Percentiles rank a stretch among this genome's conserved stretches.
Evolutionary conservation across 768 basidiomycete species (phyloP).

Genomic region (Mycena rosella): DNA sequence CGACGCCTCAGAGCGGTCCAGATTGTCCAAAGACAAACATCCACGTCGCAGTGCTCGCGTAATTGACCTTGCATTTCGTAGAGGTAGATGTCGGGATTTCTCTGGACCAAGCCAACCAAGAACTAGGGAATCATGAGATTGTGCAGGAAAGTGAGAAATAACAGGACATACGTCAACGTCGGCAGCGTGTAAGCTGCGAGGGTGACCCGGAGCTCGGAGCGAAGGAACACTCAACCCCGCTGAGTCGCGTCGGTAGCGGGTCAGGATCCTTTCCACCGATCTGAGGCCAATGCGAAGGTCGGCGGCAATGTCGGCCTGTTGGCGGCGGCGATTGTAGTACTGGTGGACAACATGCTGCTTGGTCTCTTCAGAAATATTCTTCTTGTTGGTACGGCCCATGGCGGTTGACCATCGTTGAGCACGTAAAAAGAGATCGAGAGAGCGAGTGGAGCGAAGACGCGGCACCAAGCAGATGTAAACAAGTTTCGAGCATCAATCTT

Average conservation of each 20-base stretch:
- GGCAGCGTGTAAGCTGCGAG: neutral
- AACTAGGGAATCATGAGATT: slow-evolving; percentile 26
- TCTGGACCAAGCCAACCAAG: slow-evolving; percentile 35
- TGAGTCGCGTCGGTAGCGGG: neutral
- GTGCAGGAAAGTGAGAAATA: neutral
- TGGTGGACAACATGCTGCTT: slow-evolving; percentile 11
- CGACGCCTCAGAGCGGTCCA: slow-evolving; percentile 29
- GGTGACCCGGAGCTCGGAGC: slow-evolving; percentile 5
- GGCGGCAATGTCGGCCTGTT: slow-evolving; percentile 9
- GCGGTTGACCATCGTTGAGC: neutral
- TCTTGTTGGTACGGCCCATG: slow-evolving; percentile 13
- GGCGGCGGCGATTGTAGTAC: neutral
- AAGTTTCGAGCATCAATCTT: neutral
- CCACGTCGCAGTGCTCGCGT: slow-evolving; percentile 5
- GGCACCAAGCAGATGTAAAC: neutral
- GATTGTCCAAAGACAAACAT: slow-evolving; percentile 35
- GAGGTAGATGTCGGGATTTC: slow-evolving; percentile 40
- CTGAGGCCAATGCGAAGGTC: slow-evolving; percentile 10
- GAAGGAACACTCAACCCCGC: neutral
- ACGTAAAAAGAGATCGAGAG: neutral
- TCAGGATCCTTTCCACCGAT: slow-evolving; percentile 6
- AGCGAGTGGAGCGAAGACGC: neutral
- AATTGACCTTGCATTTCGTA: slow-evolving; percentile 34
- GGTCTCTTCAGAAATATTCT: slow-evolving; percentile 7
- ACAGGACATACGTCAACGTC: slow-evolving; percentile 2